Evolutionary conservation across 1,284 basidiomycete genomes (phyloP).

Genomic region (Apiotrichum siamense): DNA sequence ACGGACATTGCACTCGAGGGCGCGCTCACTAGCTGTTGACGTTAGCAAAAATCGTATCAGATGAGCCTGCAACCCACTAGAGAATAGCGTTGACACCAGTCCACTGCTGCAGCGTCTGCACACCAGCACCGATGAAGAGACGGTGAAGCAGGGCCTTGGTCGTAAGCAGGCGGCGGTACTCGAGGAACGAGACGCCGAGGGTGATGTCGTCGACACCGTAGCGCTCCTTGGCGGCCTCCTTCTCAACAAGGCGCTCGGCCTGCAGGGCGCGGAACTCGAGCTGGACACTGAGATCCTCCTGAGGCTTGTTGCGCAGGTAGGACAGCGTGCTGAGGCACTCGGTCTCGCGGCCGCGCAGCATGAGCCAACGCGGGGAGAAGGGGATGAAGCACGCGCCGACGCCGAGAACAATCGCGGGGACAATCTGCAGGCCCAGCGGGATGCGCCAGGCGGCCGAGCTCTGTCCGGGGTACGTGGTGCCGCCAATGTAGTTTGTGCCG

Average conservation of each 20-base stretch:
- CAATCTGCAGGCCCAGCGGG: slow-evolving; percentile 64
- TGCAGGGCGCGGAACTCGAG: slow-evolving; percentile 78
- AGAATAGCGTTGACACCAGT: slow-evolving; percentile 39
- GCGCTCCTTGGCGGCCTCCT: slow-evolving; percentile 51
- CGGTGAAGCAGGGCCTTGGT: slow-evolving; percentile 38
- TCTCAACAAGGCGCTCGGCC: slow-evolving; percentile 67
- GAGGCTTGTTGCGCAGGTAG: slow-evolving; percentile 55
- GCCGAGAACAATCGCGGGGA: slow-evolving; percentile 49
- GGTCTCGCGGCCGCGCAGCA: slow-evolving; percentile 61
- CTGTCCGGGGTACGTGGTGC: slow-evolving; percentile 37
- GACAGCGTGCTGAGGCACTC: slow-evolving; percentile 64
- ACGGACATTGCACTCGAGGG: too few species aligned
- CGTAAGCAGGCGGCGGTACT: slow-evolving; percentile 43
- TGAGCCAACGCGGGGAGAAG: slow-evolving; percentile 55
- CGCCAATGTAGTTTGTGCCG: slow-evolving; percentile 23
- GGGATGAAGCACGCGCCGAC: slow-evolving; percentile 44
- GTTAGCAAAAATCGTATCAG: too few species aligned
- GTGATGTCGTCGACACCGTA: slow-evolving; percentile 39
- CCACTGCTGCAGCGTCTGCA: slow-evolving; percentile 46
- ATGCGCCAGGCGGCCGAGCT: slow-evolving; percentile 60
- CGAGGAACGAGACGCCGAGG: slow-evolving; percentile 30
- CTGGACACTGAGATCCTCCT: slow-evolving; percentile 61
- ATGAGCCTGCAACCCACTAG: too few species aligned
- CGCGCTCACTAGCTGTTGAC: too few species aligned
- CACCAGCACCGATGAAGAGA: slow-evolving; percentile 41